phyloP scores from a whole-genome alignment of 768 basidiomycete genomes.

The Russula compacta region DNA sequence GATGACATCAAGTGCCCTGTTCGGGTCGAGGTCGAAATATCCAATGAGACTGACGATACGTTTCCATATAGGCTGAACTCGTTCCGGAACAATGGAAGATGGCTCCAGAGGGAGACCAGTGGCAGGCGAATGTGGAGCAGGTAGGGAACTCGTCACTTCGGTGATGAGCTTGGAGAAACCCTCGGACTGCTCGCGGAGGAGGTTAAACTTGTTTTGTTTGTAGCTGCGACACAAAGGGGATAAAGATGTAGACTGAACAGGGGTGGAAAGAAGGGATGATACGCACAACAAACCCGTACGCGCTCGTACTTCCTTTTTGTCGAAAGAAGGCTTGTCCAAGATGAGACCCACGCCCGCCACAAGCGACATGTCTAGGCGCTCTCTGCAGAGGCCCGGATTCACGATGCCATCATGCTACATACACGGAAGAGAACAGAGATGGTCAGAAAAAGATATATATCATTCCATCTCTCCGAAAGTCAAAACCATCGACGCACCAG shows the following conservation, averaged over 20 bases:
- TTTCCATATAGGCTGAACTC: conserved; percentile 67
- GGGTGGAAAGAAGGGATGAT: not conserved
- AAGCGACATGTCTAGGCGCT: conserved; percentile 61
- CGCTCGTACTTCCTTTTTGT: conserved; percentile 74
- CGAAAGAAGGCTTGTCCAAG: conserved; percentile 52
- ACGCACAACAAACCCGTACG: conserved; percentile 78
- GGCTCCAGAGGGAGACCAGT: conserved; percentile 62
- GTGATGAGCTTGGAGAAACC: conserved; percentile 90
- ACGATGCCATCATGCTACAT: conserved; percentile 51
- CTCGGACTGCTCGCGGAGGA: conserved; percentile 94
- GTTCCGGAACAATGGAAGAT: conserved; percentile 45
- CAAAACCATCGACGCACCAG: conserved; percentile 1
- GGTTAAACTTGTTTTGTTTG: conserved; percentile 97
- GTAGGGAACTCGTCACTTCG: conserved; percentile 71
- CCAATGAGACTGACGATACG: conserved; percentile 84
- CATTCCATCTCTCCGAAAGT: conserved; percentile 33
- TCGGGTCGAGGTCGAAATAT: conserved; percentile 95
- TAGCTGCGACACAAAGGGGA: conserved; percentile 44
- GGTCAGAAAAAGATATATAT: not conserved
- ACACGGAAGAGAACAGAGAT: not conserved
- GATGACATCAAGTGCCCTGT: conserved; percentile 86
- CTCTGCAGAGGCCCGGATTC: conserved; percentile 52
- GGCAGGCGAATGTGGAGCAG: conserved; percentile 58
- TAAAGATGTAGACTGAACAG: not conserved
- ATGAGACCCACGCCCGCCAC: conserved; percentile 59